These are phyloP conservation scores for Albizia julibrissin DNA, from an alignment of 306 rosid species.

Conservation along the genomic window DNA sequence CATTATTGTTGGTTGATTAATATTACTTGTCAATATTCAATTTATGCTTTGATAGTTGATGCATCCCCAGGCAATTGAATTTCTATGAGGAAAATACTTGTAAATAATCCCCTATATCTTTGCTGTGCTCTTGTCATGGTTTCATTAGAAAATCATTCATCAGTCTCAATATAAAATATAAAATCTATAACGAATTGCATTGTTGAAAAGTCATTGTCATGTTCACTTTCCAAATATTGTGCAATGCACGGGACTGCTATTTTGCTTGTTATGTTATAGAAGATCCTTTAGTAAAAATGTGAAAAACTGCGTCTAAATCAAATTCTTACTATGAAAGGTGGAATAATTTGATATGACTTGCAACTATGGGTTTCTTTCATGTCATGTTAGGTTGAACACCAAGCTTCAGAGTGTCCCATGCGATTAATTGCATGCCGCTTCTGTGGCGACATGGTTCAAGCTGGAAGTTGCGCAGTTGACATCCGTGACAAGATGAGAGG, in stretches of 20 bases:
- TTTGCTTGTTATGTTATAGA: neutral
- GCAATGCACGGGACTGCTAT: neutral
- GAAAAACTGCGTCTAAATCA: neutral
- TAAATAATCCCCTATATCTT: neutral
- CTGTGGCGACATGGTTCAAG: conserved; percentile 98
- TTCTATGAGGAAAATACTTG: neutral
- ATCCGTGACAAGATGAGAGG: conserved; percentile 85
- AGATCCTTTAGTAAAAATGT: too few relatives aligned
- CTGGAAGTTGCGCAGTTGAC: conserved; percentile 77
- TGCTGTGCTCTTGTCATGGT: too few relatives aligned
- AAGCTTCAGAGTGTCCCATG: conserved; percentile 69
- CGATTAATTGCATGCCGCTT: conserved; percentile 80
- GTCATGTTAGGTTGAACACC: conserved; percentile 78
- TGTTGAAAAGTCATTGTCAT: neutral
- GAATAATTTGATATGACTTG: neutral
- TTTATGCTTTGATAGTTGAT: neutral
- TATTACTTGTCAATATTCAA: conserved; percentile 7
- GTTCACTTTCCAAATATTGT: neutral
- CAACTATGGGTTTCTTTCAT: neutral
- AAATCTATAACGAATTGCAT: neutral
- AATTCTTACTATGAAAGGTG: neutral
- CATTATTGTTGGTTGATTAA: conserved; percentile 2
- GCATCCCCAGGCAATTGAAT: neutral
- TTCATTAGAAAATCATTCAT: neutral
- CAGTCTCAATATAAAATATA: neutral